Percentiles rank a stretch among this genome's conserved stretches.
phyloP scores from a whole-genome alignment of 768 basidiomycete species.

The Hericium alpestre region DNA sequence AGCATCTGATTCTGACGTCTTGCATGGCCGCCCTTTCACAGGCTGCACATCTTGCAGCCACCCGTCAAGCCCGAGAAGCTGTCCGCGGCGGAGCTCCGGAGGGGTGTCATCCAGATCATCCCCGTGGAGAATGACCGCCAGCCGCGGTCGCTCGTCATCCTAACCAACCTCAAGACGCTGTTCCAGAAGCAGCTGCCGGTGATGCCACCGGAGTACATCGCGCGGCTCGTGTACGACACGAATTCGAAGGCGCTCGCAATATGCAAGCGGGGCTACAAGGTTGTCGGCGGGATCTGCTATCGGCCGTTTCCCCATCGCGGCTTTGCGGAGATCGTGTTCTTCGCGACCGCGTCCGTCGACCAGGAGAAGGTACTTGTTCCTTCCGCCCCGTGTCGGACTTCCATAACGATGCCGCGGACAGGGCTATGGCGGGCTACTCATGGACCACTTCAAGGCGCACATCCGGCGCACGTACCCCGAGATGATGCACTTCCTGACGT shows the following conservation, averaged over 20 bases:
- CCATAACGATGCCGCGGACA: conserved; percentile 21
- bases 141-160: conserved; percentile 69
- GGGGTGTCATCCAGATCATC: conserved; percentile 71
- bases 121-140: conserved; percentile 77
- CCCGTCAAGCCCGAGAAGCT: conserved; percentile 61
- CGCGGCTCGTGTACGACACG: conserved; percentile 83
- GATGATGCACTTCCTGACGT: conserved; percentile 93
- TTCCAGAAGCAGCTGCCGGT: conserved; percentile 97
- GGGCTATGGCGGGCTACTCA: conserved; percentile 97
- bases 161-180: conserved; percentile 91
- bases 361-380: conserved; percentile 76
- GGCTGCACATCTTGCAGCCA: conserved; percentile 27
- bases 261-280: conserved; percentile 88
- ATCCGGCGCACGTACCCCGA: conserved; percentile 72
- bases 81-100: conserved; percentile 68
- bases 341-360: conserved; percentile 91
- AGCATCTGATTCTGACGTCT: conserved; percentile 15
- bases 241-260: conserved; percentile 93
- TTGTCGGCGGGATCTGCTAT: conserved; percentile 96
- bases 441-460: conserved; percentile 97
- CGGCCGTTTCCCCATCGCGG: conserved; percentile 89
- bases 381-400: background rate
- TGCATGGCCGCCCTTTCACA: background rate
- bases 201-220: conserved; percentile 98
- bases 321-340: conserved; percentile 98